Conservation (phyloP, 2,329 filamentous ascomycete genomes). For the Chrysoporthe deuterocubensis region DNA sequence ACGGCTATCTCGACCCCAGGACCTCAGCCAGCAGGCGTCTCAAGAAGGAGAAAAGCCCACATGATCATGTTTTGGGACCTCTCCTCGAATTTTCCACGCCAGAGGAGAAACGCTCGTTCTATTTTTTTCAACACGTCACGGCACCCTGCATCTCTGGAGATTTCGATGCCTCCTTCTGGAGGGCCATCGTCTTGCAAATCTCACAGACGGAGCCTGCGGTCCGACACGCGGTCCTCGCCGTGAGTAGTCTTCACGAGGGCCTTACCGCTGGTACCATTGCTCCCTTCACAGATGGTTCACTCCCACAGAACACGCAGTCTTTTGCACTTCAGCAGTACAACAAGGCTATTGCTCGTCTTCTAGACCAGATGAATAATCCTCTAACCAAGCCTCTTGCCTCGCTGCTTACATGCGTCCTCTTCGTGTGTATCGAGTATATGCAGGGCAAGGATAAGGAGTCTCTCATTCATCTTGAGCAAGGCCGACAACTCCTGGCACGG, state of each 20-base stretch:
- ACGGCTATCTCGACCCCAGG: slow-evolving; percentile 35
- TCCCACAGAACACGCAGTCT: slow-evolving; percentile 11
- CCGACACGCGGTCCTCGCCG: slow-evolving; percentile 38
- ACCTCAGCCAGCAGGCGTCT: slow-evolving; percentile 28
- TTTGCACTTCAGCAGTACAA: slow-evolving; percentile 54
- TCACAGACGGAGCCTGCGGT: slow-evolving; percentile 31
- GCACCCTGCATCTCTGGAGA: slow-evolving; percentile 27
- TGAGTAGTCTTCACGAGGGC: slow-evolving; percentile 37
- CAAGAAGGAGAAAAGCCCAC: slow-evolving; percentile 28
- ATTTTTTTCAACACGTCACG: slow-evolving; percentile 29
- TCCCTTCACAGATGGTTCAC: slow-evolving; percentile 31
- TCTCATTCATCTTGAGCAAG: slow-evolving; percentile 49
- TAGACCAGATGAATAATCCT: slow-evolving; percentile 41
- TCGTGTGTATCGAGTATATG: slow-evolving; percentile 59
- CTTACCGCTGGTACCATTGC: slow-evolving; percentile 26
- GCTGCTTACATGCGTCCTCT: slow-evolving; percentile 53
- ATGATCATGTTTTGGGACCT: slow-evolving; percentile 29
- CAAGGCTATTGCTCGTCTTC: slow-evolving; percentile 50
- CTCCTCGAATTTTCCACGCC: slow-evolving; percentile 29
- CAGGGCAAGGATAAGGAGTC: slow-evolving; percentile 53
- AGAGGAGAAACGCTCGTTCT: slow-evolving; percentile 29
- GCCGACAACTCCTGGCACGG: slow-evolving; percentile 45
- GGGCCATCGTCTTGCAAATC: slow-evolving; percentile 35
- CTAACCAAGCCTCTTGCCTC: slow-evolving; percentile 38
- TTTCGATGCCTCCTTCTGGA: slow-evolving; percentile 36